A percentile compares a stretch with the other conserved stretches of the same genome.
These are phyloP conservation scores for Xylariales sp. DNA, from an alignment of 2,329 filamentous ascomycete species.

Conservation along the genomic window DNA sequence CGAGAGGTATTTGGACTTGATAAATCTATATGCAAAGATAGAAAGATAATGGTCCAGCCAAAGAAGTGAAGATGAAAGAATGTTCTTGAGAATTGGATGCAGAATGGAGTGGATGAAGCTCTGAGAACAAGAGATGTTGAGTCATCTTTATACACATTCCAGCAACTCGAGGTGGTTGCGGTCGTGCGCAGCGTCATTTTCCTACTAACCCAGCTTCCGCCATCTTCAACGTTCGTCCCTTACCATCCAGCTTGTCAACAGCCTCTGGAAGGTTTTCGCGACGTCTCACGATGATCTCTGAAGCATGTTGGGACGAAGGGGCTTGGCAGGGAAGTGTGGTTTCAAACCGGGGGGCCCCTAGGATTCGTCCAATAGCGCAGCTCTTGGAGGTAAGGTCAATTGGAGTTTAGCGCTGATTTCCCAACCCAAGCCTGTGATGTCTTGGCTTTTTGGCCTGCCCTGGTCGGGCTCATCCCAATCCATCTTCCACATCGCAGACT, in stretches of 20 bases:
- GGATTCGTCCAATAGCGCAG: background rate
- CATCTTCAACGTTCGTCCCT: constrained; percentile 1
- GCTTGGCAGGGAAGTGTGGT: background rate
- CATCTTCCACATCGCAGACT: no score
- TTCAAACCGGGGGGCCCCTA: constrained; percentile 4
- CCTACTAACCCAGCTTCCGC: no score
- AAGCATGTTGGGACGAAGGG: background rate
- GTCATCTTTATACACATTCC: background rate
- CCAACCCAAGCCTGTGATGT: background rate
- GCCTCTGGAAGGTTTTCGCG: constrained; percentile 4
- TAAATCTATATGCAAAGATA: background rate
- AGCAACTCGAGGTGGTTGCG: no score
- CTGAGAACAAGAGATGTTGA: background rate
- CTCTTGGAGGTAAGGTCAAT: background rate
- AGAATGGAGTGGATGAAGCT: background rate
- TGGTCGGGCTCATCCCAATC: no score
- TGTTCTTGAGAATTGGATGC: background rate
- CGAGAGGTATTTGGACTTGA: background rate
- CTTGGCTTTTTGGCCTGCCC: background rate
- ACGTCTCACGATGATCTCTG: constrained; percentile 6
- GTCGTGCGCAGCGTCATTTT: no score
- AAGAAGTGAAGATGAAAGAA: constrained; percentile 7
- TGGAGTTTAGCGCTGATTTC: background rate
- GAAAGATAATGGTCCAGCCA: constrained; percentile 7
- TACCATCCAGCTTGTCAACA: background rate